These are phyloP conservation scores for Gonium pectorale DNA, from an alignment of 139 green algal species.

Conservation along the genomic window DNA sequence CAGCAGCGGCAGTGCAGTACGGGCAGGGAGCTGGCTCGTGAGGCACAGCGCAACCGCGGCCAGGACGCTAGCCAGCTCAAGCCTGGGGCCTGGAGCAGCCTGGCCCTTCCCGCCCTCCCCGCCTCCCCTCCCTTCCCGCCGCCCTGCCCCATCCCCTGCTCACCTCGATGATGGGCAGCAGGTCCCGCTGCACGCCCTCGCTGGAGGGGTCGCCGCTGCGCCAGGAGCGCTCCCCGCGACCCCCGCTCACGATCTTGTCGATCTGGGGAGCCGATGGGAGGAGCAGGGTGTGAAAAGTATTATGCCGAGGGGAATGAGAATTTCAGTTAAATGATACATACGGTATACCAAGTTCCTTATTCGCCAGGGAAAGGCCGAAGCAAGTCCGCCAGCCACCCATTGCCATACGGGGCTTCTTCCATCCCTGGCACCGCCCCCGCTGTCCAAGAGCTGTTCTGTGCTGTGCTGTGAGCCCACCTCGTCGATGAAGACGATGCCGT, in stretches of 20 bases:
- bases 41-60: too few relatives aligned
- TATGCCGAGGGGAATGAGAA: too few relatives aligned
- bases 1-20: too few relatives aligned
- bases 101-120: not conserved
- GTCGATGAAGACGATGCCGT: slow-evolving; percentile 96
- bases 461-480: slow-evolving; percentile 56
- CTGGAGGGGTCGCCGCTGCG: slow-evolving; percentile 49
- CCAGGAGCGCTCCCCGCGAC: slow-evolving; percentile 37
- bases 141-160: not conserved
- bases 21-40: too few relatives aligned
- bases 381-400: not conserved
- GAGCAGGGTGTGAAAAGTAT: too few relatives aligned
- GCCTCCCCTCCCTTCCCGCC: not conserved
- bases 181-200: slow-evolving; percentile 69
- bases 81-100: too few relatives aligned
- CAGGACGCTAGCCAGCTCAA: too few relatives aligned
- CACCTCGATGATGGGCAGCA: slow-evolving; percentile 98
- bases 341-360: too few relatives aligned
- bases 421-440: too few relatives aligned
- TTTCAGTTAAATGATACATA: too few relatives aligned
- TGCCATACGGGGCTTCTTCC: not conserved
- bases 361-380: too few relatives aligned
- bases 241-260: slow-evolving; percentile 90
- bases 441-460: not conserved
- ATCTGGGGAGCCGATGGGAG: too few relatives aligned